phyloP scores from a whole-genome alignment of 139 green algal genomes.

The Haematococcus lacustris region DNA sequence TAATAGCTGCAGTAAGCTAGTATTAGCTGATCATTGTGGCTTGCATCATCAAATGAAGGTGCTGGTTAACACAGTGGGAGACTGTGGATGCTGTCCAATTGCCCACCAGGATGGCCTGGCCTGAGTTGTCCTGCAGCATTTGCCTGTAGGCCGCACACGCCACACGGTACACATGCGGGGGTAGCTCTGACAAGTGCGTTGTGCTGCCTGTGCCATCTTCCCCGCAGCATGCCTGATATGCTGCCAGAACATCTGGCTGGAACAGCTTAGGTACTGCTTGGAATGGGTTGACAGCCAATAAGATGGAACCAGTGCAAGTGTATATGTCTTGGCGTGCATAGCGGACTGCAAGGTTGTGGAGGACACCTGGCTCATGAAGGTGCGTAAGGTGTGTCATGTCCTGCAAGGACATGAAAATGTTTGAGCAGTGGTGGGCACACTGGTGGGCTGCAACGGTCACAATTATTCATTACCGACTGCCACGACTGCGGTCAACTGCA shows the following conservation, averaged over 20 bases:
- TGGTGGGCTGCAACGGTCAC: too few relatives aligned
- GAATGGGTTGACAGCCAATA: constrained; percentile 92
- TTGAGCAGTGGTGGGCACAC: background rate
- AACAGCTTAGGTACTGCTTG: constrained; percentile 68
- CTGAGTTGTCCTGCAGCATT: constrained; percentile 63
- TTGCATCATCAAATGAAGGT: too few relatives aligned
- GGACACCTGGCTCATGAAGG: constrained; percentile 93
- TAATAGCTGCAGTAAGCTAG: too few relatives aligned
- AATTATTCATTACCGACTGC: too few relatives aligned
- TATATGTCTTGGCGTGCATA: constrained; percentile 82
- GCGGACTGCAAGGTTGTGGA: constrained; percentile 69
- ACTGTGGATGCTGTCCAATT: too few relatives aligned
- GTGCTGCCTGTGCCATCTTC: too few relatives aligned
- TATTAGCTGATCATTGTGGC: too few relatives aligned
- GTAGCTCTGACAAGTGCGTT: too few relatives aligned
- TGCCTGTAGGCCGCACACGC: constrained; percentile 70
- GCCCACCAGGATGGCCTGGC: constrained; percentile 82
- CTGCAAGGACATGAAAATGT: constrained; percentile 30
- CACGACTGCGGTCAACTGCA: too few relatives aligned
- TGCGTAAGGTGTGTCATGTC: constrained; percentile 96
- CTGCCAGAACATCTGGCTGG: constrained; percentile 64
- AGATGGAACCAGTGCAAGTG: constrained; percentile 84
- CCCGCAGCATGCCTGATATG: too few relatives aligned
- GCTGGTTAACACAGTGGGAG: too few relatives aligned
- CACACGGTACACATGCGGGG: constrained; percentile 82